Percentiles rank a stretch among this genome's conserved stretches.
Conservation (phyloP, 1,284 basidiomycete genomes). For the Ganoderma lucidum region DNA sequence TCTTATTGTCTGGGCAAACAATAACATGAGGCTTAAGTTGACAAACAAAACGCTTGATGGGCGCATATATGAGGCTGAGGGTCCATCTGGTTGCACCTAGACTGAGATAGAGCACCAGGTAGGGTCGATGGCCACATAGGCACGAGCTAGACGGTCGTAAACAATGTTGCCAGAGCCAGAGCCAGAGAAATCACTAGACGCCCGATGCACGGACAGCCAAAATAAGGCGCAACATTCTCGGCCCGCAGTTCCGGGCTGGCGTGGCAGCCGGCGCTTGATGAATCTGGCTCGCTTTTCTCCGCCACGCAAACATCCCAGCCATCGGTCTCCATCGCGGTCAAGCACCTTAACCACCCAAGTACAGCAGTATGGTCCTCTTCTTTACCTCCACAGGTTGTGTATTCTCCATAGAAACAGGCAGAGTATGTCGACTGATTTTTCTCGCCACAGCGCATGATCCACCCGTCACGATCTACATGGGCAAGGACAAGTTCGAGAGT, state of each 20-base stretch:
- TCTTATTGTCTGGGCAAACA: conserved; percentile 31
- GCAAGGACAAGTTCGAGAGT: conserved; percentile 97
- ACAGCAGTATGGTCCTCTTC: conserved; percentile 30
- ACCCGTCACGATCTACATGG: conserved; percentile 89
- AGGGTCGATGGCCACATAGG: not conserved
- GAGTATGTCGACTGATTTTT: not conserved
- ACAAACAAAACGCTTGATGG: conserved; percentile 4
- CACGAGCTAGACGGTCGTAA: not conserved
- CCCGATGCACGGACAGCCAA: not conserved
- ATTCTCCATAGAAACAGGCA: not conserved
- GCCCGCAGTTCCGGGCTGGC: conserved; percentile 11
- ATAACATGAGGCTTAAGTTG: conserved; percentile 13
- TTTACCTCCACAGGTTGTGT: conserved; percentile 28
- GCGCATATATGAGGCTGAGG: not conserved
- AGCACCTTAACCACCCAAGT: not conserved
- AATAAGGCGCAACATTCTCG: conserved; percentile 20
- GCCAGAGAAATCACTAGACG: not conserved
- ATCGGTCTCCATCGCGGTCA: not conserved
- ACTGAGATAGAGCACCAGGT: not conserved
- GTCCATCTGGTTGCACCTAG: not conserved
- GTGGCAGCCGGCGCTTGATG: not conserved
- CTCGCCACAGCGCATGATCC: conserved; percentile 58
- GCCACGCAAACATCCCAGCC: not conserved
- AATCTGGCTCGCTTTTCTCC: not conserved
- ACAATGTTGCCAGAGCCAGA: not conserved